A percentile compares a stretch with the other conserved stretches of the same genome.
phyloP scores from a whole-genome alignment of 441 rosid species.

The Erodium trifolium region DNA sequence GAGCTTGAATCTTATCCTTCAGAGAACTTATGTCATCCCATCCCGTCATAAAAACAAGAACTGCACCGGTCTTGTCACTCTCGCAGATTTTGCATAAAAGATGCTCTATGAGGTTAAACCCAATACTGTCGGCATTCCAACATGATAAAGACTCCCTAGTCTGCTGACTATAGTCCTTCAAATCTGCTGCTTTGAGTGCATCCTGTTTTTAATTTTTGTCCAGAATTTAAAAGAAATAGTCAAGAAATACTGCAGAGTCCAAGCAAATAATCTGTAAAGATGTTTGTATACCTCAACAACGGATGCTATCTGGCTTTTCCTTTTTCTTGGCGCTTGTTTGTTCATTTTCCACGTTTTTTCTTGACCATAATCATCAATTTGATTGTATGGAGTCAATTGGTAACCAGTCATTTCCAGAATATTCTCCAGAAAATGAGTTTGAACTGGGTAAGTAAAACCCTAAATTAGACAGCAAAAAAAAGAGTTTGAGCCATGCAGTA shows the following conservation, averaged over 20 bases:
- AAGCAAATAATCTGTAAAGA: not conserved
- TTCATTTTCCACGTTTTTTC: slow-evolving; percentile 98
- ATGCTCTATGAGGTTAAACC: slow-evolving; percentile 92
- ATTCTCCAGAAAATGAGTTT: slow-evolving; percentile 79
- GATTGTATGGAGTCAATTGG: slow-evolving; percentile 76
- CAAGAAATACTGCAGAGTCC: slow-evolving; percentile 1
- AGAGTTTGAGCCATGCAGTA: not conserved
- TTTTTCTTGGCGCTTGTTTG: slow-evolving; percentile 80
- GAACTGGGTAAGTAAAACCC: slow-evolving; percentile 93
- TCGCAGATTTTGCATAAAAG: slow-evolving; percentile 93
- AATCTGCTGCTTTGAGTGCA: slow-evolving; percentile 79
- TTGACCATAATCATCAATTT: slow-evolving; percentile 98
- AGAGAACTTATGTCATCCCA: slow-evolving; percentile 96
- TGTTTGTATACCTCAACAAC: slow-evolving; percentile 76
- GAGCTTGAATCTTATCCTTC: slow-evolving; percentile 90
- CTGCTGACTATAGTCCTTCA: slow-evolving; percentile 73
- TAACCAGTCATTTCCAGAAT: slow-evolving; percentile 79
- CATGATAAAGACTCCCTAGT: slow-evolving; percentile 77
- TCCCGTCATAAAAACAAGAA: slow-evolving; percentile 93
- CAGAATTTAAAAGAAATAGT: not conserved
- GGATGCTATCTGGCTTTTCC: slow-evolving; percentile 80
- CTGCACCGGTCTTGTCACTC: slow-evolving; percentile 89
- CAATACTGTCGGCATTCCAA: slow-evolving; percentile 91
- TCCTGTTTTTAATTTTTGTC: slow-evolving; percentile 40
- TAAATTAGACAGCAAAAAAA: slow-evolving; percentile 23